Conservation (phyloP, 1,139 yeast species). For the Kurtzmaniella quercitrusa region DNA sequence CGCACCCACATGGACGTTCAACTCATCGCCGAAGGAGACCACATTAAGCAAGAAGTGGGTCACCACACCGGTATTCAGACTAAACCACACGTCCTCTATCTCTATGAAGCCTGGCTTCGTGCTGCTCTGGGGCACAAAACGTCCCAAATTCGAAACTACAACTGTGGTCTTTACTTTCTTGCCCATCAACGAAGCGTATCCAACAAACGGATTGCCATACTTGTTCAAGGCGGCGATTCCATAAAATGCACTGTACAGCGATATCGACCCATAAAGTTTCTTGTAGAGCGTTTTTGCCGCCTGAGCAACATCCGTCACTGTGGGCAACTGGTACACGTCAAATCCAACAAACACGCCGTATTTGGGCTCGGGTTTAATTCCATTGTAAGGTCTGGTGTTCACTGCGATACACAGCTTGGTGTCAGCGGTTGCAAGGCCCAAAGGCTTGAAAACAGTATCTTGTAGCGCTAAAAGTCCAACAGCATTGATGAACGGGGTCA, state of each 20-base stretch:
- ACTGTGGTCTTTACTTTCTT: constrained; percentile 13
- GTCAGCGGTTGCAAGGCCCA: constrained; percentile 8
- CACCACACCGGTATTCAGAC: constrained; percentile 21
- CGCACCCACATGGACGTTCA: constrained; percentile 18
- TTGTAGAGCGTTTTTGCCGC: neutral
- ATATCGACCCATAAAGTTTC: constrained; percentile 6
- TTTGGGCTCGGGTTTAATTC: neutral
- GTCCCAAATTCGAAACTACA: constrained; percentile 29
- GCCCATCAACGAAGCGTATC: constrained; percentile 11
- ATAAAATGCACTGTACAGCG: constrained; percentile 12
- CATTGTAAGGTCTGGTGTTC: constrained; percentile 23
- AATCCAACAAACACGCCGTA: constrained; percentile 6
- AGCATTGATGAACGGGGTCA: constrained; percentile 24
- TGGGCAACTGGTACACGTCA: constrained; percentile 2
- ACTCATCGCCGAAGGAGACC: constrained; percentile 16
- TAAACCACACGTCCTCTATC: constrained; percentile 21
- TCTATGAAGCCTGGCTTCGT: constrained; percentile 12
- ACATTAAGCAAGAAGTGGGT: constrained; percentile 17
- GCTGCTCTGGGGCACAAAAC: constrained; percentile 6
- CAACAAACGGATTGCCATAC: constrained; percentile 12
- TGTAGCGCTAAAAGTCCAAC: constrained; percentile 18
- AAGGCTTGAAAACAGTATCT: constrained; percentile 14
- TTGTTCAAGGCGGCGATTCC: constrained; percentile 18
- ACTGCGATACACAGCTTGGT: constrained; percentile 16
- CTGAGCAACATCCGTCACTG: neutral